These are phyloP conservation scores for Candida tetrigidarum DNA, from an alignment of 1,139 yeast species.

Conservation along the genomic window DNA sequence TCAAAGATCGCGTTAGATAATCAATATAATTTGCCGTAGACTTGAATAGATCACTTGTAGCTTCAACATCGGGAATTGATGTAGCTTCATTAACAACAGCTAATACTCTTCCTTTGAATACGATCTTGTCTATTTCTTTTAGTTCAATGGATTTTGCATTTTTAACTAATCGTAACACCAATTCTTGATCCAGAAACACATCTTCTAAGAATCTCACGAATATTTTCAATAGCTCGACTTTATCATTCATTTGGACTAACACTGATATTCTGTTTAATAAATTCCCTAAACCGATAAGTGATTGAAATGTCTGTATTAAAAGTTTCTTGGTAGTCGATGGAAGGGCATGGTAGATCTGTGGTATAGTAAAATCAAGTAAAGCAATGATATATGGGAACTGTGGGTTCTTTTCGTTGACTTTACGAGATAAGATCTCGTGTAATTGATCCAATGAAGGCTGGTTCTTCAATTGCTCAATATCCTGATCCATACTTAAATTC, in stretches of 20 bases:
- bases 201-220: slow-evolving; percentile 18
- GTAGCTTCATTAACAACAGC: slow-evolving; percentile 29
- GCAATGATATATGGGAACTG: slow-evolving; percentile 23
- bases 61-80: slow-evolving; percentile 14
- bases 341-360: slow-evolving; percentile 23
- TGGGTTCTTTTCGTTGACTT: slow-evolving; percentile 7
- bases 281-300: slow-evolving; percentile 35
- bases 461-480: slow-evolving; percentile 22
- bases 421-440: slow-evolving; percentile 15
- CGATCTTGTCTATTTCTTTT: slow-evolving; percentile 40
- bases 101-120: slow-evolving; percentile 39
- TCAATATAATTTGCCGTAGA: slow-evolving; percentile 26
- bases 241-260: slow-evolving; percentile 4
- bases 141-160: slow-evolving; percentile 18
- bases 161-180: slow-evolving; percentile 21
- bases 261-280: slow-evolving; percentile 24
- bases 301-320: slow-evolving; percentile 23
- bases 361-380: slow-evolving; percentile 37
- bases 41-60: slow-evolving; percentile 19
- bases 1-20: slow-evolving; percentile 25
- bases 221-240: slow-evolving; percentile 6
- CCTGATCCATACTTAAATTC: slow-evolving; percentile 10
- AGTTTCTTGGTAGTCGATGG: slow-evolving; percentile 15
- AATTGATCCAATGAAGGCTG: slow-evolving; percentile 25
- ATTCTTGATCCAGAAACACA: slow-evolving; percentile 23